Evolutionary conservation across 225 moss, liverwort and hornwort species (phyloP).

Genomic region (Bryoerythrophyllum caledonicum): DNA sequence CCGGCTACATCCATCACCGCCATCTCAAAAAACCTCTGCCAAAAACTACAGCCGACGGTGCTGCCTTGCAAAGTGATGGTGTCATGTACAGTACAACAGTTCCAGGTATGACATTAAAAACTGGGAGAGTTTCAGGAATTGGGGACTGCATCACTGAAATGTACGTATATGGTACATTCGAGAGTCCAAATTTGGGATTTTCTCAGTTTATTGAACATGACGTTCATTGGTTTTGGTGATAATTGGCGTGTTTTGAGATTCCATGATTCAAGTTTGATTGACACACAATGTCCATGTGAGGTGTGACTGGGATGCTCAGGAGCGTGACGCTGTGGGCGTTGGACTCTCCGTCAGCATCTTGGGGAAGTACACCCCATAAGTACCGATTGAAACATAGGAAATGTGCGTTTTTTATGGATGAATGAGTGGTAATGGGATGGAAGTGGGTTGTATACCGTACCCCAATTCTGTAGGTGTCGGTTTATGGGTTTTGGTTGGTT

Average conservation of each 20-base stretch:
- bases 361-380: too few species aligned
- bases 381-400: too few species aligned
- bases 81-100: too few species aligned
- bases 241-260: not conserved
- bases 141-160: too few species aligned
- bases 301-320: conserved; percentile 22
- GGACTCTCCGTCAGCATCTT: conserved; percentile 9
- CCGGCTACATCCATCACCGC: not conserved
- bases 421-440: too few species aligned
- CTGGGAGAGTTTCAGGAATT: not conserved
- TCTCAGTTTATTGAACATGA: not conserved
- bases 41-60: not conserved
- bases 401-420: too few species aligned
- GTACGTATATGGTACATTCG: not conserved
- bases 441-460: too few species aligned
- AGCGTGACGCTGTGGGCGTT: conserved; percentile 8
- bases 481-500: too few species aligned
- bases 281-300: conserved; percentile 20
- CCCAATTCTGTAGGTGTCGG: too few species aligned
- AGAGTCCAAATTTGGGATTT: not conserved
- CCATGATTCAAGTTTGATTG: not conserved
- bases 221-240: not conserved
- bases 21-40: conserved; percentile 1
- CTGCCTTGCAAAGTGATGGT: too few species aligned
- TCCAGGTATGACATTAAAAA: too few species aligned